Conservation (phyloP, 805 yeast species). For the Torulaspora quercuum region DNA sequence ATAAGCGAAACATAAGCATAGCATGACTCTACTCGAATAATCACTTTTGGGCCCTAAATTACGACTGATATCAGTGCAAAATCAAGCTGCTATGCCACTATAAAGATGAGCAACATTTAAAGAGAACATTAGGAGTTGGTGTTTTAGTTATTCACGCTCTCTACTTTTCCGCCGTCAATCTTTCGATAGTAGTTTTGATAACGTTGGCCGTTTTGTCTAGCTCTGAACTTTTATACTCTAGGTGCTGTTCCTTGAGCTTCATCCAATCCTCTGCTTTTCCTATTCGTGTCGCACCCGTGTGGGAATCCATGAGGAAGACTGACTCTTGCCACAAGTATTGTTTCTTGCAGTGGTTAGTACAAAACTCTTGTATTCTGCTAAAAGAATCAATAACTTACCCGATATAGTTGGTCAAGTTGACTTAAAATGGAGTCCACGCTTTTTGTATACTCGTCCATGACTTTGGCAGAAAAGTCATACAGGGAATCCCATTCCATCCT, state of each 20-base stretch:
- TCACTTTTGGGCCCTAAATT: too few relatives aligned
- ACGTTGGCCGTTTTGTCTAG: constrained; percentile 28
- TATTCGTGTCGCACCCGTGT: constrained; percentile 29
- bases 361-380: neutral
- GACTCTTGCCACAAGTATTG: constrained; percentile 37
- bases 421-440: constrained; percentile 25
- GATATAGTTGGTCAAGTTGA: constrained; percentile 26
- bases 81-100: too few relatives aligned
- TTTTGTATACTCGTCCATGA: constrained; percentile 32
- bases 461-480: constrained; percentile 29
- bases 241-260: constrained; percentile 24
- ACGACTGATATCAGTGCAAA: too few relatives aligned
- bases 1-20: too few relatives aligned
- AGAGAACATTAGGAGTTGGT: neutral
- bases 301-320: constrained; percentile 34
- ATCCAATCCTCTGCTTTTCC: constrained; percentile 32
- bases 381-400: constrained; percentile 17
- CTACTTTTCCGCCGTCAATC: constrained; percentile 17
- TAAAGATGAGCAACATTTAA: too few relatives aligned
- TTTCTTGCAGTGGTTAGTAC: constrained; percentile 16
- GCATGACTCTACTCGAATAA: too few relatives aligned
- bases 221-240: constrained; percentile 23
- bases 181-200: constrained; percentile 30
- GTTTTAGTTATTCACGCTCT: neutral
- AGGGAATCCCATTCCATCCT: constrained; percentile 33